Conservation (phyloP, 257 asterid genomes). For the Primulina tabacum region DNA sequence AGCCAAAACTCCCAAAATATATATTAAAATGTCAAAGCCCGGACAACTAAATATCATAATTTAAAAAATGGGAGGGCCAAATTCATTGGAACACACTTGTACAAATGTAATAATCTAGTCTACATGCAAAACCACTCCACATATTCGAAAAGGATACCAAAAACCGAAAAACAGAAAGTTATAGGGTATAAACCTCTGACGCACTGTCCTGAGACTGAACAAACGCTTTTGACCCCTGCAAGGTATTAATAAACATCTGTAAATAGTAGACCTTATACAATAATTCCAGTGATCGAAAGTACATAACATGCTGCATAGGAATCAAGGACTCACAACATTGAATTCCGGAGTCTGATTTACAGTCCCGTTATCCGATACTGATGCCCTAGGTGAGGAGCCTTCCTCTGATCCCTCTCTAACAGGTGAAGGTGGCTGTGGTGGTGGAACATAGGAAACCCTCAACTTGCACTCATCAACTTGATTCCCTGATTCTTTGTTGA, state of each 20-base stretch:
- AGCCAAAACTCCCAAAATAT: background rate
- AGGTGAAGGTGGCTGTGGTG: conserved; percentile 86
- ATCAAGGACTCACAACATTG: conserved; percentile 49
- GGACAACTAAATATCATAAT: background rate
- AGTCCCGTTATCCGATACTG: conserved; percentile 79
- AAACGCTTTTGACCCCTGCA: background rate
- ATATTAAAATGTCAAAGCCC: background rate
- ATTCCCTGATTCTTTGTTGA: conserved; percentile 82
- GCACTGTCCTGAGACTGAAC: background rate
- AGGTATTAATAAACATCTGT: too few relatives aligned
- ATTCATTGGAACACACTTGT: background rate
- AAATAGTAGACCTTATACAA: background rate
- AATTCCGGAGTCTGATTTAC: conserved; percentile 60
- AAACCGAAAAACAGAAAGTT: background rate
- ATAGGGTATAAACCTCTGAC: background rate
- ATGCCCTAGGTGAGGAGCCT: conserved; percentile 90
- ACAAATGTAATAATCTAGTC: background rate
- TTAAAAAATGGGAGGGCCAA: background rate
- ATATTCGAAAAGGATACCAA: background rate
- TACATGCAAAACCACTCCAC: background rate
- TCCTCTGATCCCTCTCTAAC: conserved; percentile 94
- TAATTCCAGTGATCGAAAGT: background rate
- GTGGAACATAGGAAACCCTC: conserved; percentile 78
- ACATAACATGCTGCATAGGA: conserved; percentile 1
- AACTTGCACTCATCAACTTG: conserved; percentile 86